A percentile compares a stretch with the other conserved stretches of the same genome.
phyloP scores from a whole-genome alignment of 2,329 filamentous ascomycete genomes.

The Geoglossum cookeanum region DNA sequence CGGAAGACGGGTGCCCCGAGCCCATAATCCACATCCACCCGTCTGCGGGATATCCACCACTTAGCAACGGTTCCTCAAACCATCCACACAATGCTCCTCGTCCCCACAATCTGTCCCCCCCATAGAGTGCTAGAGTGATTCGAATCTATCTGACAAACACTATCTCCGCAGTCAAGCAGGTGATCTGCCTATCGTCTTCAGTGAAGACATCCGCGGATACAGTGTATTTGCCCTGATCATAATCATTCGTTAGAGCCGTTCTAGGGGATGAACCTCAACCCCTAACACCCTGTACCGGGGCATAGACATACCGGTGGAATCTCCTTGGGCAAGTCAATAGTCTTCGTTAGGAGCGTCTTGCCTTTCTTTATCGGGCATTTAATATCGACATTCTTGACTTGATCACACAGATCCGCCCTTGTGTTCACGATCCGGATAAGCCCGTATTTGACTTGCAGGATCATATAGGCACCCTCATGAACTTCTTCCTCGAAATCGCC shows the following conservation, averaged over 20 bases:
- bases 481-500: slow-evolving; percentile 59
- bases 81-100: no score
- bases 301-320: slow-evolving; percentile 61
- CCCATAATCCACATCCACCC: not conserved
- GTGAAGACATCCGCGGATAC: slow-evolving; percentile 75
- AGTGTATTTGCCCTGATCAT: slow-evolving; percentile 60
- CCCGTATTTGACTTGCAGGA: slow-evolving; percentile 80
- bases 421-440: slow-evolving; percentile 76
- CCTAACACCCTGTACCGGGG: not conserved
- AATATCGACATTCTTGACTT: slow-evolving; percentile 72
- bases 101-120: not conserved
- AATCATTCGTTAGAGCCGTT: slow-evolving; percentile 1
- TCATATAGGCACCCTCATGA: slow-evolving; percentile 60
- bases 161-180: slow-evolving; percentile 65
- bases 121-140: not conserved
- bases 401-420: slow-evolving; percentile 69
- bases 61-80: no score
- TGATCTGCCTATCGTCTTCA: slow-evolving; percentile 53
- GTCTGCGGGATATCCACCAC: no score
- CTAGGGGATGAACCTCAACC: not conserved
- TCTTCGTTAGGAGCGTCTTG: slow-evolving; percentile 52
- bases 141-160: slow-evolving; percentile 26
- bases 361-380: slow-evolving; percentile 77
- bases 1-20: no score
- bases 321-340: slow-evolving; percentile 64